Percentiles rank a stretch among this genome's conserved stretches.
These are phyloP conservation scores for Aspergillus luchuensis DNA, from an alignment of 2,329 filamentous ascomycete species.

Conservation along the genomic window DNA sequence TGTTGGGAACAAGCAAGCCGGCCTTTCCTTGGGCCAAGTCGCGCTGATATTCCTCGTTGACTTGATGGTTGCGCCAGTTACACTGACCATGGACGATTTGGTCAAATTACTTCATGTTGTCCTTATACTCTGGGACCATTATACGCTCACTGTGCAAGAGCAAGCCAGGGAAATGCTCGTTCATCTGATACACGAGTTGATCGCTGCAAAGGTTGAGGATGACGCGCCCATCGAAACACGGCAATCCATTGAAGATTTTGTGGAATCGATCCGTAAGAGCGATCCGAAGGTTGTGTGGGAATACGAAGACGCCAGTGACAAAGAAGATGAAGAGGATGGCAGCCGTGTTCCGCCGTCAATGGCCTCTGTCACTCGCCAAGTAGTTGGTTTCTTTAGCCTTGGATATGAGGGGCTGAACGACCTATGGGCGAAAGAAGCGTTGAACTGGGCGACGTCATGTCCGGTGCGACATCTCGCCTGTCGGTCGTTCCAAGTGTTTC, in stretches of 20 bases:
- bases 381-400: constrained; percentile 81
- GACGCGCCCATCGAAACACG: constrained; percentile 67
- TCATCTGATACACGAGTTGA: constrained; percentile 92
- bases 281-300: constrained; percentile 86
- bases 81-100: constrained; percentile 75
- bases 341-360: constrained; percentile 85
- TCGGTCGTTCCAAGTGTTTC: constrained; percentile 94
- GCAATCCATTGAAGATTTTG: constrained; percentile 78
- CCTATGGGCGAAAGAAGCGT: constrained; percentile 83
- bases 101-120: constrained; percentile 88
- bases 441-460: constrained; percentile 96
- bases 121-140: constrained; percentile 95
- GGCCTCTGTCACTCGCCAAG: constrained; percentile 77
- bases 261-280: constrained; percentile 82
- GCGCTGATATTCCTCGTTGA: constrained; percentile 93
- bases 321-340: constrained; percentile 68
- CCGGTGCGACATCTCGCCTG: constrained; percentile 93
- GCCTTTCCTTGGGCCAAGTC: constrained; percentile 88
- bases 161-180: constrained; percentile 97
- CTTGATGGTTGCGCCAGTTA: constrained; percentile 88
- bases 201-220: constrained; percentile 77
- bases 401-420: constrained; percentile 85
- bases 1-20: constrained; percentile 84
- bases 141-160: constrained; percentile 90
- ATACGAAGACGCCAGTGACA: constrained; percentile 90